Base-by-base conservation (phyloP, 257 asterid genomes). In the Penstemon eatonii region DNA sequence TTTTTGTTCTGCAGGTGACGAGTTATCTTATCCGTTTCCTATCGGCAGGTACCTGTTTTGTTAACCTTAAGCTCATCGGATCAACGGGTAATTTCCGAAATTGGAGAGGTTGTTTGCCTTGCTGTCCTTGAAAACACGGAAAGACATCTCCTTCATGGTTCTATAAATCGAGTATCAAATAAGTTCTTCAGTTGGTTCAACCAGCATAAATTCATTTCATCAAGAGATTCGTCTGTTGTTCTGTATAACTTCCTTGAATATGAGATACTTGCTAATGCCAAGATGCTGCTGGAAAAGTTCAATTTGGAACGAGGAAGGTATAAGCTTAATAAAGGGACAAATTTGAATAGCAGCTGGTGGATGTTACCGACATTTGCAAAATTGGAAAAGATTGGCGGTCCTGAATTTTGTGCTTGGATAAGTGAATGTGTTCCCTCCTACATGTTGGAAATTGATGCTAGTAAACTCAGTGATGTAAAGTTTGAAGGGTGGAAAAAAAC, bases 1-100 rank as follows among this genome's bases (percentile, higher is more conserved):
- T 85, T 68, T 89, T 82, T 88, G 82, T 72, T 75, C 84, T 80
- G 95, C 98, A 87, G 98, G 96, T 87, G 87, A 88, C 75, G 79
- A 80, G 87, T 92, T 85, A 80, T 92, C 87, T 90, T 88, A 73
- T 89, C 86, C 80, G 18, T 92, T 89, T 92, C 85, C 84, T 81
- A 63, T 86, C 95, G 50, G 89, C 98, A 92, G 98, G 97, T 92
- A 86, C 87, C 96, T 73, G 77, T 82, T 63, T 59, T 78, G 78
- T 79, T 90, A 70, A 68, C 75, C 75, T 84, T 92, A 75, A 77
- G 79, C 72, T 85, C 98, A 2, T 64, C 89, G 19, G 88, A 88
- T 70, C 86, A 84, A 69, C 73, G 36, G 45, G 70, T 82, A 67
- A 78, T 92, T 75, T 75, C 95, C 43, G 85, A 75, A 36, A 85